A percentile compares a stretch with the other conserved stretches of the same genome.
phyloP scores from a whole-genome alignment of 228 moss, liverwort and hornwort species.

The Sphagnum magellanicum region DNA sequence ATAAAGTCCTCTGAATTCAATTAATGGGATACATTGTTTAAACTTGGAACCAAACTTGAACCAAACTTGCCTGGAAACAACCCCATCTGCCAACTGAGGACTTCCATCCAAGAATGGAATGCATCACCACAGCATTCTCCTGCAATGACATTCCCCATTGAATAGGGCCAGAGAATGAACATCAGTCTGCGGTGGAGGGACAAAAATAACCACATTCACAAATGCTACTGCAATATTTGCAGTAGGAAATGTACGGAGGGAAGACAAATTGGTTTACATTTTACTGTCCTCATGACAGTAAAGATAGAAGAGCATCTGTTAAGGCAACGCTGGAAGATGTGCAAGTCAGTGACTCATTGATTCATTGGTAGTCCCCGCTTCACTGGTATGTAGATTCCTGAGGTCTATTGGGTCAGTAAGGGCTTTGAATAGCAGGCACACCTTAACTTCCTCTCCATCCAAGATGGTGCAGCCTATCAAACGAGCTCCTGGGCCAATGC shows the following conservation, averaged over 20 bases:
- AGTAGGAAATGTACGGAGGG: too few relatives aligned
- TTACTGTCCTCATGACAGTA: too few relatives aligned
- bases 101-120: constrained; percentile 97
- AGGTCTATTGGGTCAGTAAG: too few relatives aligned
- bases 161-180: too few relatives aligned
- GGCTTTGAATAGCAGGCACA: constrained; percentile 10
- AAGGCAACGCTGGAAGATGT: neutral
- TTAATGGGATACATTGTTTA: neutral
- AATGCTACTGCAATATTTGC: too few relatives aligned
- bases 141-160: constrained; percentile 9
- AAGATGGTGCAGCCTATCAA: constrained; percentile 82
- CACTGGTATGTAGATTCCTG: too few relatives aligned
- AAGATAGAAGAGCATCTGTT: neutral
- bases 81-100: constrained; percentile 87
- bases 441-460: constrained; percentile 94
- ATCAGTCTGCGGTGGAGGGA: too few relatives aligned
- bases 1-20: too few relatives aligned
- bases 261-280: too few relatives aligned
- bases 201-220: too few relatives aligned
- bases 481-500: constrained; percentile 91
- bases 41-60: constrained; percentile 4
- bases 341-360: too few relatives aligned
- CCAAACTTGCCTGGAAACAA: constrained; percentile 69
- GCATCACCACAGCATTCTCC: constrained; percentile 96
- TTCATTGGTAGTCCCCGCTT: too few relatives aligned